Conservation (phyloP, 208 protist species). For the Trypanosoma congolense region DNA sequence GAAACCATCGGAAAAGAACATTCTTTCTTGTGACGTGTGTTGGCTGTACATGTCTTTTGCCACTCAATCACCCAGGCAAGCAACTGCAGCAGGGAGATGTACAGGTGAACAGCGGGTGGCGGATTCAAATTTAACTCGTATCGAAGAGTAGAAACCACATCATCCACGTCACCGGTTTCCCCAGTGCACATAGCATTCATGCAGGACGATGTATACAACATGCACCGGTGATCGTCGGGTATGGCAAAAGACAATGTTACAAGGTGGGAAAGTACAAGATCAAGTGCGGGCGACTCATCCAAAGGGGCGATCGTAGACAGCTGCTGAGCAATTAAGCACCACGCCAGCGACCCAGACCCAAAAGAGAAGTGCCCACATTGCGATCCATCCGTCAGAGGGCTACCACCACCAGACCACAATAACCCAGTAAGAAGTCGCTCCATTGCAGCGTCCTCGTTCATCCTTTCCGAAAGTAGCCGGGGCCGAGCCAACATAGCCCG, state of each 20-base stretch:
- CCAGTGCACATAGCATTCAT: conserved; percentile 4
- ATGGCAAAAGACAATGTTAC: conserved; percentile 25
- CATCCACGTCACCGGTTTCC: neutral
- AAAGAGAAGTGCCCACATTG: conserved; percentile 18
- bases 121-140: conserved; percentile 22
- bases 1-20: neutral
- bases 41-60: neutral
- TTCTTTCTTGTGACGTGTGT: neutral
- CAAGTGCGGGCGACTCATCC: conserved; percentile 4
- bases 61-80: conserved; percentile 23
- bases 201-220: conserved; percentile 12
- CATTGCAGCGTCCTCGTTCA: conserved; percentile 31
- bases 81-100: conserved; percentile 49
- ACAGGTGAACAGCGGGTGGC: conserved; percentile 41
- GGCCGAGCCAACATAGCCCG: conserved; percentile 26
- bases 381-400: neutral
- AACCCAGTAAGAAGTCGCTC: conserved; percentile 37
- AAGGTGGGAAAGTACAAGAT: conserved; percentile 28
- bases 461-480: conserved; percentile 13
- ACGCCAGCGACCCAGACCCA: conserved; percentile 65
- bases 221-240: conserved; percentile 21
- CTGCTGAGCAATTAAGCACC: conserved; percentile 42
- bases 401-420: conserved; percentile 41
- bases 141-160: conserved; percentile 17
- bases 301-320: conserved; percentile 21